Percentiles rank a stretch among this genome's conserved stretches.
phyloP scores from a whole-genome alignment of 305 asterid genomes.

The Andrographis paniculata region DNA sequence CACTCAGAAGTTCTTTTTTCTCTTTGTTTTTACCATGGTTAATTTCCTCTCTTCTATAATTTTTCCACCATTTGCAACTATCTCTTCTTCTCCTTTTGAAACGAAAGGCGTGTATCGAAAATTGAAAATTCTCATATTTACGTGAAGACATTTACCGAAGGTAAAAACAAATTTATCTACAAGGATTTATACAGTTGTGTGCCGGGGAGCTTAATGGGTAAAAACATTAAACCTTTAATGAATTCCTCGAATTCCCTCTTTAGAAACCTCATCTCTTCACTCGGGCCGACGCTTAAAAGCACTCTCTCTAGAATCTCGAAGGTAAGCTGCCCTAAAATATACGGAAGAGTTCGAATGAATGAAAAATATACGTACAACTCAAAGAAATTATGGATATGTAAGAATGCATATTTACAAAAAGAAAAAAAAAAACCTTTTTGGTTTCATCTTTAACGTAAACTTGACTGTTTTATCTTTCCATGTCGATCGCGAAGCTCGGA shows the following conservation, averaged over 20 bases:
- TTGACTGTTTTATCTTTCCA: slow-evolving; percentile 35
- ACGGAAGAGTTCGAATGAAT: neutral
- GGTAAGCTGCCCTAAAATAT: slow-evolving; percentile 42
- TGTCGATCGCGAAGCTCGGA: slow-evolving; percentile 38
- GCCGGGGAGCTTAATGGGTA: slow-evolving; percentile 88
- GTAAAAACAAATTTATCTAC: slow-evolving; percentile 43
- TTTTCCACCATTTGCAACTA: slow-evolving; percentile 45
- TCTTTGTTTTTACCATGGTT: slow-evolving; percentile 23
- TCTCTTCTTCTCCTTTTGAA: slow-evolving; percentile 62
- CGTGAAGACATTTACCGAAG: neutral
- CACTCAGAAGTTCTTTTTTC: slow-evolving; percentile 21
- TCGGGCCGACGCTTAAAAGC: slow-evolving; percentile 66
- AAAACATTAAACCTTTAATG: slow-evolving; percentile 78
- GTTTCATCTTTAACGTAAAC: slow-evolving; percentile 9
- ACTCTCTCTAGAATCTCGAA: slow-evolving; percentile 75
- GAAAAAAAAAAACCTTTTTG: neutral
- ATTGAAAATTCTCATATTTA: neutral
- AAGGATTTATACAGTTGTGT: slow-evolving; percentile 71
- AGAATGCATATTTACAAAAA: slow-evolving; percentile 9
- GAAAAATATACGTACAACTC: slow-evolving; percentile 2
- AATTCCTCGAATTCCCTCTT: slow-evolving; percentile 74
- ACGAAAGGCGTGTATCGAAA: neutral
- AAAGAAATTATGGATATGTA: too few relatives aligned
- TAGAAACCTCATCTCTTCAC: slow-evolving; percentile 58
- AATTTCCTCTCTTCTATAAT: slow-evolving; percentile 43